Evolutionary conservation across 495 filamentous ascomycete species (phyloP), one percentile per base, ranked within the genome.

Genomic region (Amorphotheca resinae): DNA sequence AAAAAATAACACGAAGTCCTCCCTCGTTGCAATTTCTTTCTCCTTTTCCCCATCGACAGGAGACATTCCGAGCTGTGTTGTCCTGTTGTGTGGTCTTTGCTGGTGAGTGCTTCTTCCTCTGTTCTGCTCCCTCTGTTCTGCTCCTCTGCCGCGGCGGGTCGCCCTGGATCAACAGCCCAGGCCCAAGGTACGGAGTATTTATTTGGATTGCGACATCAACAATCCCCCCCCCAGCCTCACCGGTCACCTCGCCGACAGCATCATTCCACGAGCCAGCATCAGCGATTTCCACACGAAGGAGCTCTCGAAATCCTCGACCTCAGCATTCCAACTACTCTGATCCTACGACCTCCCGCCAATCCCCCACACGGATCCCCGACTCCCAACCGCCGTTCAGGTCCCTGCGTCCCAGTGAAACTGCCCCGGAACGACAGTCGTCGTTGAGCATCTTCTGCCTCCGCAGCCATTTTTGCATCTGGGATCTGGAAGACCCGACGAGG

Each of bases 141-240:
- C 12, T 21, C 22, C 15, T 12, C 18, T 12, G 14, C 9, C 8
- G 9, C 16, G 35, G 20, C 34, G 20, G 16, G 35, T 1, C 16
- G 6, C 9, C 9, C 2, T 1, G 35, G 14, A 37, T 39, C 26
- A n/a, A n/a, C n/a, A n/a, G n/a, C 15, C 9, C 26, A 16, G 14
- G n/a, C 21, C 28, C 18, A 18, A n/a, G 34, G 22, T 34, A 41
- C 48, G n/a, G n/a, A n/a, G n/a, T n/a, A n/a, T 51, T 46, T 43
- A 43, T 46, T 51, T 47, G 49, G 38, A 45, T 38, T 34, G 38
- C 48, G 31, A 42, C 48, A 38, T 47, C 45, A 47, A 47, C 45
- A 47, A 35, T 34, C 32, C 15, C n/a, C n/a, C n/a, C 23, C 41
- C 38, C 36, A 50, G 22, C 42, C 35, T 40, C 37, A 23, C 32